phyloP scores from a whole-genome alignment of 106 monocot genomes.

The Platanthera zijinensis region DNA sequence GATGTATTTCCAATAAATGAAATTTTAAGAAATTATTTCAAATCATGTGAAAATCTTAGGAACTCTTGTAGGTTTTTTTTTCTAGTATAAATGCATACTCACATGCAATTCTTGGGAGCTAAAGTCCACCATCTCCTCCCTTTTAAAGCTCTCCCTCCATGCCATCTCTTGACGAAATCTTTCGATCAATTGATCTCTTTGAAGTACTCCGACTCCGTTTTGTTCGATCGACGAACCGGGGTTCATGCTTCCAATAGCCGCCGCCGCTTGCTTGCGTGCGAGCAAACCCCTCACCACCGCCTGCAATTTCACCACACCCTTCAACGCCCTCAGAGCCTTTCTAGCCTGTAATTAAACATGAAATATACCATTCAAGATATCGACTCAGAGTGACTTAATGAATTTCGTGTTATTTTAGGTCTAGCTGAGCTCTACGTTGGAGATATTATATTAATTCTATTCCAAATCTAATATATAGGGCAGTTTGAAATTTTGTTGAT shows the following conservation, averaged over 20 bases:
- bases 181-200: slow-evolving; percentile 16
- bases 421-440: too few species aligned
- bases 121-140: slow-evolving; percentile 19
- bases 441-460: too few species aligned
- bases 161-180: slow-evolving; percentile 1
- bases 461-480: too few species aligned
- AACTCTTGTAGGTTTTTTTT: too few species aligned
- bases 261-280: slow-evolving; percentile 36
- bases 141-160: slow-evolving; percentile 11
- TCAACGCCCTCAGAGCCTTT: slow-evolving; percentile 47
- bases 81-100: background rate
- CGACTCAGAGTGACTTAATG: too few species aligned
- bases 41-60: too few species aligned
- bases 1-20: too few species aligned
- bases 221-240: slow-evolving; percentile 29
- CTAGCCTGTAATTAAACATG: slow-evolving; percentile 36
- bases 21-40: too few species aligned
- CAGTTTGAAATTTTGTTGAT: too few species aligned
- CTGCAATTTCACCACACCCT: slow-evolving; percentile 52
- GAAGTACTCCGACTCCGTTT: slow-evolving; percentile 29
- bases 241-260: slow-evolving; percentile 39
- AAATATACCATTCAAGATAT: too few species aligned
- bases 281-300: slow-evolving; percentile 41
- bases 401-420: too few species aligned
- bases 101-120: slow-evolving; percentile 23